Conservation (phyloP, 225 moss, liverwort and hornwort species). For the Lunularia cruciata region DNA sequence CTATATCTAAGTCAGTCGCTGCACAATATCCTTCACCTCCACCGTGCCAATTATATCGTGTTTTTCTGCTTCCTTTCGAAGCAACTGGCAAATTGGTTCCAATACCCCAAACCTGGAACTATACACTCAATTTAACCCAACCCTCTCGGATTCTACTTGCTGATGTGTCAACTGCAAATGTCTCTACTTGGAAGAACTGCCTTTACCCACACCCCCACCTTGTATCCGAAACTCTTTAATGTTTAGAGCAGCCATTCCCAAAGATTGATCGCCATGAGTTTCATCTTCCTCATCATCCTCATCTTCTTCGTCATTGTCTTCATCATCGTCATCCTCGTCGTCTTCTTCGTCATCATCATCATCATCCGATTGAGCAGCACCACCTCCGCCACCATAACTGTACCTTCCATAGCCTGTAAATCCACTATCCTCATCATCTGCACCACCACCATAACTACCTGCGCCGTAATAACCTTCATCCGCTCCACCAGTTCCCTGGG, state of each 20-base stretch:
- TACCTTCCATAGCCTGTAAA: conserved; percentile 36
- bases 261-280: conserved; percentile 36
- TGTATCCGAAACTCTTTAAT: conserved; percentile 75
- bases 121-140: neutral
- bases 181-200: conserved; percentile 56
- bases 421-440: conserved; percentile 28
- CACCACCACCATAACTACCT: conserved; percentile 48
- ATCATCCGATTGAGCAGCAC: conserved; percentile 49
- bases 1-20: no score
- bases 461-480: conserved; percentile 59
- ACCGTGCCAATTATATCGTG: no score
- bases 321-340: conserved; percentile 61
- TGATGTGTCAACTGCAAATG: neutral
- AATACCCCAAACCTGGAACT: neutral
- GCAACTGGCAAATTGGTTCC: neutral
- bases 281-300: conserved; percentile 62
- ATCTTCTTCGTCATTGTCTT: conserved; percentile 66
- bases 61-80: no score
- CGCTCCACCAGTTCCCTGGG: conserved; percentile 61
- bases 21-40: no score
- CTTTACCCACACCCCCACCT: conserved; percentile 45
- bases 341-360: conserved; percentile 42
- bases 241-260: conserved; percentile 96
- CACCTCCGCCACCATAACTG: conserved; percentile 41
- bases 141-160: no score